Percentiles rank a stretch among this genome's conserved stretches.
Conservation (phyloP, 2,329 filamentous ascomycete species). For the Fusarium buxicola region DNA sequence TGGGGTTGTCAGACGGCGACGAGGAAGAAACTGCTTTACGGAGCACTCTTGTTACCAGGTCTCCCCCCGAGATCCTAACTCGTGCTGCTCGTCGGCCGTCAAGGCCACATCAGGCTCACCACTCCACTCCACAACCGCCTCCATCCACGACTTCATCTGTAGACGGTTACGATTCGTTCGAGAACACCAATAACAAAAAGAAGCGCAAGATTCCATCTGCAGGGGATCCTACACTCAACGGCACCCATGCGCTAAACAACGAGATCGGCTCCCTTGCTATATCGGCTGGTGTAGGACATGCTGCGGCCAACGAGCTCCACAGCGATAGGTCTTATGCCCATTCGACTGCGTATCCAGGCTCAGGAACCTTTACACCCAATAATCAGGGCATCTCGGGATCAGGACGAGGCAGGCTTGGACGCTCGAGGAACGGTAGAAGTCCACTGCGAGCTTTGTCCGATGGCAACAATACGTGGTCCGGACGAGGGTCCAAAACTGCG, state of each 20-base stretch:
- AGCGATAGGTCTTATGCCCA: constrained; percentile 41
- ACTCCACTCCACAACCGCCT: constrained; percentile 65
- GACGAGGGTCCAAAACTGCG: constrained; percentile 59
- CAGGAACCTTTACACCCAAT: constrained; percentile 63
- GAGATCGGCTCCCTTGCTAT: constrained; percentile 56
- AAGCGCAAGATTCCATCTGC: constrained; percentile 97
- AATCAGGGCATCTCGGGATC: constrained; percentile 80
- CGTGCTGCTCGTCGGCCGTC: constrained; percentile 57
- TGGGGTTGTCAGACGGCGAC: constrained; percentile 68
- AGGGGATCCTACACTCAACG: constrained; percentile 70
- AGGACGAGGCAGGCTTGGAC: constrained; percentile 85
- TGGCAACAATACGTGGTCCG: constrained; percentile 66
- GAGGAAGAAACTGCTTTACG: constrained; percentile 64
- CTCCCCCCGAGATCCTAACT: constrained; percentile 59
- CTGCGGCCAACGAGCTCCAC: constrained; percentile 48
- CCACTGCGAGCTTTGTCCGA: constrained; percentile 71
- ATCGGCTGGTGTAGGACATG: constrained; percentile 36
- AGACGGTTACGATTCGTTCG: constrained; percentile 96
- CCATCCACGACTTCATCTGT: constrained; percentile 76
- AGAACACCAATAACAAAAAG: constrained; percentile 99
- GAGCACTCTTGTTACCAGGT: constrained; percentile 57
- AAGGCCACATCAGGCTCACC: constrained; percentile 59
- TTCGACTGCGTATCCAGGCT: constrained; percentile 47
- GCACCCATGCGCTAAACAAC: constrained; percentile 52
- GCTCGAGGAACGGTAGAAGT: constrained; percentile 70